Evolutionary conservation across 2,329 filamentous ascomycete species (phyloP).

Genomic region (Elsinoe australis): DNA sequence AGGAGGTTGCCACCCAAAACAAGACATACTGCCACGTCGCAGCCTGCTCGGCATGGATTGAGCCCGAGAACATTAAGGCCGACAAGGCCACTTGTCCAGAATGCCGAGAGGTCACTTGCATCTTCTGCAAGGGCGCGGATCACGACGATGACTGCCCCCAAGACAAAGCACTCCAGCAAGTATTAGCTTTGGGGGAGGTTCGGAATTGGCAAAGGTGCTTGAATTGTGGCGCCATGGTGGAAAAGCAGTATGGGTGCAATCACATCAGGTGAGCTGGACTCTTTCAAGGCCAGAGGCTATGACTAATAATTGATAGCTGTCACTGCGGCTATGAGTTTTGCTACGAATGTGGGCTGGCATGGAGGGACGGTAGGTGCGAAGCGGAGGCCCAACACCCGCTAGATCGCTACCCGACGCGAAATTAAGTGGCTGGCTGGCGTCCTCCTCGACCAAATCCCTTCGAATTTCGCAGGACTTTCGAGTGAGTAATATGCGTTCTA

Average conservation of each 20-base stretch:
- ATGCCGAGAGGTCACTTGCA: slow-evolving; percentile 42
- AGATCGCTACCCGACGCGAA: no score
- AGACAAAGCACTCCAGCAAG: slow-evolving; percentile 20
- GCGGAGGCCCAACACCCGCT: neutral
- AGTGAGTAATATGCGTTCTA: no score
- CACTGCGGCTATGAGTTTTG: neutral
- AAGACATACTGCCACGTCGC: slow-evolving; percentile 44
- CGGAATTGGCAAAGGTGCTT: slow-evolving; percentile 48
- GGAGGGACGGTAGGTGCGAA: neutral
- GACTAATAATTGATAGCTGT: neutral
- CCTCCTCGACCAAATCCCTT: no score
- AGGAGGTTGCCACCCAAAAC: slow-evolving; percentile 42
- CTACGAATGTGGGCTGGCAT: neutral
- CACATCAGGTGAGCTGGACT: slow-evolving; percentile 47
- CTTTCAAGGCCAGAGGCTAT: neutral
- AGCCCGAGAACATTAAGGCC: slow-evolving; percentile 25
- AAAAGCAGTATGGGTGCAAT: slow-evolving; percentile 45
- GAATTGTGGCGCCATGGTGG: slow-evolving; percentile 42
- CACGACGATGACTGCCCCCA: slow-evolving; percentile 17
- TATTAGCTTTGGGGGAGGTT: slow-evolving; percentile 36
- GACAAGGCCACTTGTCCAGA: slow-evolving; percentile 35
- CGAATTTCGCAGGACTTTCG: no score
- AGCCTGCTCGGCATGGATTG: slow-evolving; percentile 43
- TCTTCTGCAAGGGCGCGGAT: slow-evolving; percentile 39
- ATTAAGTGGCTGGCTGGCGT: no score